Percentiles rank a stretch among this genome's conserved stretches.
phyloP scores from a whole-genome alignment of 352 stramenopile species.

The Globisporangium okanoganense region DNA sequence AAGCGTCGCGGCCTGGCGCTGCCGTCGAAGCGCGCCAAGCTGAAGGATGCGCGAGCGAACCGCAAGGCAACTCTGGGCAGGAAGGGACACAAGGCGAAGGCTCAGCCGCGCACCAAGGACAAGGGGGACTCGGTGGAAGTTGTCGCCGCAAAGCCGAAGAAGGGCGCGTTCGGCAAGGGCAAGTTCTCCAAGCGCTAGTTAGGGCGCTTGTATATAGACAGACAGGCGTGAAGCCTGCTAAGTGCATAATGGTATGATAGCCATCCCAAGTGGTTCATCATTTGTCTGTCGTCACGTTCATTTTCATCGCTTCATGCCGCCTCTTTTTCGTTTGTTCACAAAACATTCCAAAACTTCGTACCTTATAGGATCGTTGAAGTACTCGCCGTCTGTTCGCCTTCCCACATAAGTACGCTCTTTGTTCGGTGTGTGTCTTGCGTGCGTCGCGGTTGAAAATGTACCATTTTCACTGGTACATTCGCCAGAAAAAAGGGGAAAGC shows the following conservation, averaged over 20 bases:
- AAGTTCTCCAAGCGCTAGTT: conserved; percentile 20
- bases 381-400: background rate
- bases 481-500: conserved; percentile 1
- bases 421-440: background rate
- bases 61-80: conserved; percentile 61
- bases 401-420: background rate
- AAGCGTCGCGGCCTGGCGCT: conserved; percentile 79
- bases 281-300: too few relatives aligned
- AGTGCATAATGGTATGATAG: background rate
- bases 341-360: too few relatives aligned
- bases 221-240: background rate
- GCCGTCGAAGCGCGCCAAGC: conserved; percentile 78
- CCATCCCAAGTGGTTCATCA: too few relatives aligned
- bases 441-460: background rate
- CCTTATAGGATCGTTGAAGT: background rate
- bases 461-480: background rate
- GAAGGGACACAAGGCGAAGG: conserved; percentile 19
- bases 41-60: conserved; percentile 68
- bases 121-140: conserved; percentile 32
- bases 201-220: background rate
- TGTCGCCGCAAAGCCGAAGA: conserved; percentile 19
- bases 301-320: too few relatives aligned
- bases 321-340: too few relatives aligned
- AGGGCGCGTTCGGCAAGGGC: conserved; percentile 18
- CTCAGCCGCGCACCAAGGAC: conserved; percentile 37